Evolutionary conservation across 2,329 filamentous ascomycete species (phyloP).

Genomic region (Alternaria gaisen): DNA sequence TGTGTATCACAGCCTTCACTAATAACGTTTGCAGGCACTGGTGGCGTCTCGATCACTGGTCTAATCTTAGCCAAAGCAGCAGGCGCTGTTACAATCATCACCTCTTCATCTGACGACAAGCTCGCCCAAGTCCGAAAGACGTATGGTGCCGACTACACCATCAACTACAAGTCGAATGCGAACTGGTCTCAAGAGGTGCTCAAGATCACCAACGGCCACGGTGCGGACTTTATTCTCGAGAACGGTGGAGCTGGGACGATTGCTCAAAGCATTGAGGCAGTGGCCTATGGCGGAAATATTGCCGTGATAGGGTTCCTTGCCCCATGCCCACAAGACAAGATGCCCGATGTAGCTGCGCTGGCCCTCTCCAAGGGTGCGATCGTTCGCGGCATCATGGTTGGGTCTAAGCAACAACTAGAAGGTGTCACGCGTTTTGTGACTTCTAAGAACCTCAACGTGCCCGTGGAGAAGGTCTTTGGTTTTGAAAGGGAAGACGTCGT

Average conservation of each 20-base stretch:
- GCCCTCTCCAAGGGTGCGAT: slow-evolving; percentile 42
- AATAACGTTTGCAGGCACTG: slow-evolving; percentile 38
- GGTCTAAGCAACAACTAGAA: slow-evolving; percentile 61
- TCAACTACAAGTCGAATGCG: slow-evolving; percentile 61
- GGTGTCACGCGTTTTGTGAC: slow-evolving; percentile 46
- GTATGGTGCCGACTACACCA: slow-evolving; percentile 55
- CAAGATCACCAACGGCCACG: slow-evolving; percentile 54
- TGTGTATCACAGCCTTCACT: background rate
- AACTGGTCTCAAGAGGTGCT: slow-evolving; percentile 59
- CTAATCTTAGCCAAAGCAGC: slow-evolving; percentile 50
- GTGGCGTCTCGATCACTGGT: slow-evolving; percentile 50
- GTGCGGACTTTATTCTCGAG: slow-evolving; percentile 57
- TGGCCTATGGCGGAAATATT: slow-evolving; percentile 57
- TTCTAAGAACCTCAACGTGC: slow-evolving; percentile 36
- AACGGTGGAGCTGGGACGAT: slow-evolving; percentile 50
- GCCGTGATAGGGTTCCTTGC: slow-evolving; percentile 56
- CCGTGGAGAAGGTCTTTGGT: slow-evolving; percentile 43
- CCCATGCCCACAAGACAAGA: slow-evolving; percentile 31
- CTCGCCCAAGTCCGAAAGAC: slow-evolving; percentile 55
- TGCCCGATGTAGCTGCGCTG: slow-evolving; percentile 44
- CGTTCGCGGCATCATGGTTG: slow-evolving; percentile 64
- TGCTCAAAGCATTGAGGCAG: slow-evolving; percentile 56
- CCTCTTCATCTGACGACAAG: slow-evolving; percentile 61
- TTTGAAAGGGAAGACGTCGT: slow-evolving; percentile 44
- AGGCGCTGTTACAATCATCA: slow-evolving; percentile 56